Base-by-base conservation (phyloP, 106 monocot genomes). In the Dendrobium officinale region DNA sequence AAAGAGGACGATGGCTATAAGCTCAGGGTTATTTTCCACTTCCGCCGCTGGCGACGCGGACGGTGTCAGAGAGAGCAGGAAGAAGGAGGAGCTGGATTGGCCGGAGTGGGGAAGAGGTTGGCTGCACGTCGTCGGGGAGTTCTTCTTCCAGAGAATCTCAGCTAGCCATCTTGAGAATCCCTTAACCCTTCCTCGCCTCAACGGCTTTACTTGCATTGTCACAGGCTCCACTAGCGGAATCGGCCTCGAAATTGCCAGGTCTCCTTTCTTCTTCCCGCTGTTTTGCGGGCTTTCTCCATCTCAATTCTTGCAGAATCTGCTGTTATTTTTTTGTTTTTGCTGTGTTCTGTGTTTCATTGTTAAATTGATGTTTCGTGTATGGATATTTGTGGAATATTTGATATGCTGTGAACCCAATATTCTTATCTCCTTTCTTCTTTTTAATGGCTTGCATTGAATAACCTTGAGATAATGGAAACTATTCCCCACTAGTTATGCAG, bases 181-280 rank as follows among this genome's bases (percentile, higher is more conserved):
- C 0, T 73, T 99, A n/a, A 67, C 78, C 2, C 85, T 99, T 33
- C 95, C 95, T 17, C 92, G 90, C 42, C 89, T 99, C 74, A 84
- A 89, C 42, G 92, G 87, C 42, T 10, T 86, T 81, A 91, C 92
- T 73, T 92, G 59, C 82, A 79, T 99, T 73, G 90, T 99, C 83
- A 99, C 98, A 24, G 98, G 95, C 42, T 79, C 85, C 78, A 99
- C 98, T 81, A 95, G 95, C 73, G 98, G 98, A 56, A 99, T 99
- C 72, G 98, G 98, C 66, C 88, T 95, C 78, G 82, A 93, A 55
- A 95, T 88, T 75, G 93, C 95, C 43, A 86, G 91, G 98, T 99
- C 43, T 72, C 55, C 37, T 40, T n/a, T 47, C 22, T 27, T 51
- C 26, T 33, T 18, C 45, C 26, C 72, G n/a, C 33, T 70, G 27